Conservation (phyloP, 345 rosid species). For the Gossypium arboreum region DNA sequence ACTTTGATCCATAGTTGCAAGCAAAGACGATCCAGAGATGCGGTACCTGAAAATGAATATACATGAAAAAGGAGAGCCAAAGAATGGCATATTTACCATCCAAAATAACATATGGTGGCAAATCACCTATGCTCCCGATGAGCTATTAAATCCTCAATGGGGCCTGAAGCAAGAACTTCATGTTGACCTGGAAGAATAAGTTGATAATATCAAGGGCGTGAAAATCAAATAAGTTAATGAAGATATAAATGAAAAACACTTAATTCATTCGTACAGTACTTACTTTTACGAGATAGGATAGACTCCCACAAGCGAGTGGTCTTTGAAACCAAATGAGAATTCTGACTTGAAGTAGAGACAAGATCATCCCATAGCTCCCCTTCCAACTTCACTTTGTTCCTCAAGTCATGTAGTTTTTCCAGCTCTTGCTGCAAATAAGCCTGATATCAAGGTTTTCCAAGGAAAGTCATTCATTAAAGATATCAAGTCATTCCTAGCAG, state of each 20-base stretch:
- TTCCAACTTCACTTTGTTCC: slow-evolving; percentile 96
- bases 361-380: slow-evolving; percentile 99
- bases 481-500: neutral
- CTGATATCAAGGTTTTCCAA: slow-evolving; percentile 44
- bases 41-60: slow-evolving; percentile 66
- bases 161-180: slow-evolving; percentile 98
- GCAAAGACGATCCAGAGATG: slow-evolving; percentile 90
- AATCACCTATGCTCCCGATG: slow-evolving; percentile 95
- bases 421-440: slow-evolving; percentile 97
- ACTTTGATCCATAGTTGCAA: slow-evolving; percentile 96
- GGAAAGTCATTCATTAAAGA: slow-evolving; percentile 14
- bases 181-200: slow-evolving; percentile 63
- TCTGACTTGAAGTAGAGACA: slow-evolving; percentile 89
- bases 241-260: neutral
- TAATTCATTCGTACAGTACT: slow-evolving; percentile 7
- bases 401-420: slow-evolving; percentile 87
- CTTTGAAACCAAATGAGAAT: slow-evolving; percentile 92
- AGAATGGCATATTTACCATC: slow-evolving; percentile 3
- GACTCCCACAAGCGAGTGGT: slow-evolving; percentile 95
- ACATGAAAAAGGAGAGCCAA: slow-evolving; percentile 19
- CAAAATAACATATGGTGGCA: slow-evolving; percentile 11
- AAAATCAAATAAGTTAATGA: neutral
- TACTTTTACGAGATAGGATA: slow-evolving; percentile 85
- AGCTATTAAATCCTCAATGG: slow-evolving; percentile 96
- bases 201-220: neutral